phyloP scores from a whole-genome alignment of 306 rosid genomes.

The Malus asiatica region DNA sequence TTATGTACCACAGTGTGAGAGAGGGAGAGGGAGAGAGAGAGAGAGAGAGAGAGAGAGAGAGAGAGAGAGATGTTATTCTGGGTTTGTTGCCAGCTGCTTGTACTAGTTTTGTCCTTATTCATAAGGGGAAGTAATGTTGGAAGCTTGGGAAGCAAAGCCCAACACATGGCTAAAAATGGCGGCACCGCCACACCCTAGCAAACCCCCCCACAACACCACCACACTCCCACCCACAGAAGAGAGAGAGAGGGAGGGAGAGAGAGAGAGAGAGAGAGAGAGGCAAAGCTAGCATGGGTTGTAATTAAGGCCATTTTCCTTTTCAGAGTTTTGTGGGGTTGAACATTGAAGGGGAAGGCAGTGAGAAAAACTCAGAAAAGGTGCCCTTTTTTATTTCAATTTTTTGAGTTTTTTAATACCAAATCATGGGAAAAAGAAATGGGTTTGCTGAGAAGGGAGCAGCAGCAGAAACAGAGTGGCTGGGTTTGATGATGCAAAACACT shows the following conservation, averaged over 20 bases:
- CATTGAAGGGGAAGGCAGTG: not conserved
- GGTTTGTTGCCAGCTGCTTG: slow-evolving; percentile 4
- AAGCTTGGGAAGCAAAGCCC: slow-evolving; percentile 25
- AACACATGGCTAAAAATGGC: slow-evolving; percentile 25
- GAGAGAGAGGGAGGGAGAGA: not conserved
- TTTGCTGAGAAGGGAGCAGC: slow-evolving; percentile 25
- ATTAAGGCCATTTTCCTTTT: slow-evolving; percentile 2
- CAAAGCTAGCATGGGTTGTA: slow-evolving; percentile 17
- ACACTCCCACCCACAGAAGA: not conserved
- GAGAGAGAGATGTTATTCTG: not conserved
- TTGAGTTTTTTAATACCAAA: not conserved
- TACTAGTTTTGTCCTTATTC: slow-evolving; percentile 18
- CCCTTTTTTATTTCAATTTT: not conserved
- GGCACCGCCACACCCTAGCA: slow-evolving; percentile 17
- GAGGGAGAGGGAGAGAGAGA: not conserved
- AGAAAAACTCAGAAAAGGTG: slow-evolving; percentile 5
- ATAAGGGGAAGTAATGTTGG: slow-evolving; percentile 26
- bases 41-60: not conserved
- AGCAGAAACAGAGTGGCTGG: slow-evolving; percentile 20
- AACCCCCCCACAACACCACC: slow-evolving; percentile 3
- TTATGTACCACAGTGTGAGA: not conserved
- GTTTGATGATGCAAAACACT: slow-evolving; percentile 24
- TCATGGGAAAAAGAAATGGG: slow-evolving; percentile 25
- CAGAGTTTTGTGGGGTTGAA: slow-evolving; percentile 1
- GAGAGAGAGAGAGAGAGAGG: not conserved